These are phyloP conservation scores for Gyrodon lividus DNA, from an alignment of 768 basidiomycete species.

Conservation along the genomic window DNA sequence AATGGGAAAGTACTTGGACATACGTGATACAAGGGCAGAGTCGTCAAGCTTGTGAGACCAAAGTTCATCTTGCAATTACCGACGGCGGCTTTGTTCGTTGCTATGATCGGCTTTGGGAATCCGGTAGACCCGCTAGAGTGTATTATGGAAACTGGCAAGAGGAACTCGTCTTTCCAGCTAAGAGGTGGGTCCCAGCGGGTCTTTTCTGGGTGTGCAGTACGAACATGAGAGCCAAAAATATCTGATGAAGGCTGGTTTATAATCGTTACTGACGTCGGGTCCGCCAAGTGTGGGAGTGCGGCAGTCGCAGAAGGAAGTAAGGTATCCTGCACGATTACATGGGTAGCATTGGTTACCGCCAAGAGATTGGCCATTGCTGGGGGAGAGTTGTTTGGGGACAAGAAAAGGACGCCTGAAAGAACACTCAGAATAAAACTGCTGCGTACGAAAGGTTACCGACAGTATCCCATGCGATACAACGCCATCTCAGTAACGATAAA, in stretches of 20 bases:
- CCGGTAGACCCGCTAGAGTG: conserved; percentile 42
- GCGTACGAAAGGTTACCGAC: conserved; percentile 12
- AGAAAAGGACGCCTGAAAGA: conserved; percentile 30
- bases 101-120: conserved; percentile 44
- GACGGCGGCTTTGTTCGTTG: conserved; percentile 37
- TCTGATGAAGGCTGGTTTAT: conserved; percentile 22
- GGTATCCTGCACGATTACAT: conserved; percentile 22
- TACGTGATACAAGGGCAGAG: conserved; percentile 35
- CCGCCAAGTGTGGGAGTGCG: conserved; percentile 16
- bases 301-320: conserved; percentile 13
- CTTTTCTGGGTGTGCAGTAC: conserved; percentile 20
- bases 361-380: conserved; percentile 47
- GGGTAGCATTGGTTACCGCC: conserved; percentile 18
- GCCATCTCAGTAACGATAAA: conserved; percentile 27
- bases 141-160: conserved; percentile 21
- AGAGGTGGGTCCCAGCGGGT: conserved; percentile 19
- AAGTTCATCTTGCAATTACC: conserved; percentile 36
- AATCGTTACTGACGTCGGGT: conserved; percentile 21
- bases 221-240: conserved; percentile 15
- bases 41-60: conserved; percentile 19
- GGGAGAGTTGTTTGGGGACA: conserved; percentile 46
- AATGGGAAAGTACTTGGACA: conserved; percentile 1
- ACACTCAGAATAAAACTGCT: background rate
- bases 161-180: conserved; percentile 19
- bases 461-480: conserved; percentile 32